These are phyloP conservation scores for Pythium coloratum DNA, from an alignment of 352 stramenopile genomes.

Conservation along the genomic window DNA sequence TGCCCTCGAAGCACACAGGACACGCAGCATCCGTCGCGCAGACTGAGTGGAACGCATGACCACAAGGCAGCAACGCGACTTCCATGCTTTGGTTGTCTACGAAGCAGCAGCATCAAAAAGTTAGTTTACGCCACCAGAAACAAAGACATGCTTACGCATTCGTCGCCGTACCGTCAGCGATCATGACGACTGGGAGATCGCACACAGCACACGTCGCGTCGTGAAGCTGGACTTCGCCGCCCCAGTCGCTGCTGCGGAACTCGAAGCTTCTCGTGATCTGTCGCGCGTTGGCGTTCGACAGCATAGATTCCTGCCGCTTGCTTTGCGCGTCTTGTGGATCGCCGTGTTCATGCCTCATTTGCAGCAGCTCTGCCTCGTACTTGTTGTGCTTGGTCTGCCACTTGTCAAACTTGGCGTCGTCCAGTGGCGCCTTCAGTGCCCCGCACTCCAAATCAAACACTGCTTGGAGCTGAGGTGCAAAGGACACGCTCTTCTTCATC, in stretches of 20 bases:
- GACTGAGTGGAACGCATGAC: constrained; percentile 72
- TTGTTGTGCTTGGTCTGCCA: constrained; percentile 61
- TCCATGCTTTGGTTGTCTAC: constrained; percentile 79
- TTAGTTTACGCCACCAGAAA: background rate
- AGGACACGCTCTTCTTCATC: constrained; percentile 45
- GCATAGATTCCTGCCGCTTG: background rate
- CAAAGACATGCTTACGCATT: background rate
- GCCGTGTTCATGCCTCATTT: constrained; percentile 1
- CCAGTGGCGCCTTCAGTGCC: constrained; percentile 39
- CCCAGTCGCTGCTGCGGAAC: constrained; percentile 85
- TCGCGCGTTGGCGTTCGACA: background rate
- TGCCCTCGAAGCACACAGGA: constrained; percentile 63
- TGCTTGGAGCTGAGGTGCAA: constrained; percentile 70
- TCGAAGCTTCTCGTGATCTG: constrained; percentile 56
- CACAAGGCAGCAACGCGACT: constrained; percentile 71
- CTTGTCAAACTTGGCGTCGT: constrained; percentile 45
- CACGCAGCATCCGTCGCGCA: constrained; percentile 68
- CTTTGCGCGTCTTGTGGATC: background rate
- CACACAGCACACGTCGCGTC: constrained; percentile 72
- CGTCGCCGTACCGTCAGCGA: constrained; percentile 57
- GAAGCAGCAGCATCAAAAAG: background rate
- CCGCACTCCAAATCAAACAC: constrained; percentile 67
- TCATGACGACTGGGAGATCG: constrained; percentile 81
- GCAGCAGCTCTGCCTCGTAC: constrained; percentile 39
- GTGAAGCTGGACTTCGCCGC: constrained; percentile 83